Conservation (phyloP, 2,329 filamentous ascomycete species). For the Monosporascus sp. region DNA sequence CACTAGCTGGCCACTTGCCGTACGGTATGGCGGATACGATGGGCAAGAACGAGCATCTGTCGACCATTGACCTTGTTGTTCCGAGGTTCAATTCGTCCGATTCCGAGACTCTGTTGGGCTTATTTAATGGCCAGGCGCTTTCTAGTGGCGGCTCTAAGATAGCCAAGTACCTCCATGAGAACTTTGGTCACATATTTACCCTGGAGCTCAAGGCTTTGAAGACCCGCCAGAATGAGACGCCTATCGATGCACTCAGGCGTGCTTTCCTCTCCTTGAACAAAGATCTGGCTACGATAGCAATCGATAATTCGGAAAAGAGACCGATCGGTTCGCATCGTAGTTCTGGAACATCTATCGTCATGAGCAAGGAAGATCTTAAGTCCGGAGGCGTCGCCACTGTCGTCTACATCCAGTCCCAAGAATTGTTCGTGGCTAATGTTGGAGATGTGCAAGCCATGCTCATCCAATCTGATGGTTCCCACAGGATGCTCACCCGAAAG, state of each 20-base stretch:
- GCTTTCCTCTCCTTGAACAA: conserved; percentile 91
- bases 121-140: conserved; percentile 92
- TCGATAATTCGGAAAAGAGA: conserved; percentile 73
- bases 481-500: conserved; percentile 80
- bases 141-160: conserved; percentile 90
- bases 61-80: conserved; percentile 91
- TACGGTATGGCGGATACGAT: conserved; percentile 98
- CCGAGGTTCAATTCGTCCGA: conserved; percentile 87
- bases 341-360: conserved; percentile 65
- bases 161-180: conserved; percentile 93
- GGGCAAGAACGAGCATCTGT: conserved; percentile 88
- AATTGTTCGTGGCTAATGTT: conserved; percentile 91
- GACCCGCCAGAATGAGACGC: conserved; percentile 62
- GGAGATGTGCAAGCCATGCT: conserved; percentile 95
- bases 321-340: conserved; percentile 62
- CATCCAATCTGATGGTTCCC: conserved; percentile 80
- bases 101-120: conserved; percentile 82
- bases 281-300: conserved; percentile 80
- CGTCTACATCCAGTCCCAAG: conserved; percentile 81
- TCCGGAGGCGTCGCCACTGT: conserved; percentile 91
- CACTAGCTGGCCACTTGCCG: conserved; percentile 79
- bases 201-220: conserved; percentile 75
- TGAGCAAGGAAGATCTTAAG: conserved; percentile 83
- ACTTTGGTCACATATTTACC: conserved; percentile 81
- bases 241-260: conserved; percentile 76